Evolutionary conservation across 306 rosid species (phyloP), one percentile per base, ranked within the genome.

Genomic region (Vigna mungo): DNA sequence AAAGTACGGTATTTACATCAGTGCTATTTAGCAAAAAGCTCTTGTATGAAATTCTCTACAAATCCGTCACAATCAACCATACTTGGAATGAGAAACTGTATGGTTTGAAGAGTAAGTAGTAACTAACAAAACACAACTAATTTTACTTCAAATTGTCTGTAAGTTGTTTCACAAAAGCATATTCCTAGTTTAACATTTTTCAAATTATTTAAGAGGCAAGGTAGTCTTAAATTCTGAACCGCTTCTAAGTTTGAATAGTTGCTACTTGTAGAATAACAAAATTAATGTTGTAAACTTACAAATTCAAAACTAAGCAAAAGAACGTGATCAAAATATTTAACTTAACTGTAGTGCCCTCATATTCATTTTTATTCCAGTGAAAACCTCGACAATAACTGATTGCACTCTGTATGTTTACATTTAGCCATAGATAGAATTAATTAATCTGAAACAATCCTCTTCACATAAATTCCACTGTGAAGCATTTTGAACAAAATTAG

Each of bases 391-490:
- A 47, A 15, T 30, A 60, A 14, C 43, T 52, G 12, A 72, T 9
- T 41, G 20, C 46, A 46, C 63, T 65, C 32, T 0, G 46, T 16
- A 64, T 11, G 0, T 10, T 2, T 43, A 43, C 5, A 9, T 36
- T 63, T 10, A 71, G 18, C 36, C 0, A 32, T 6, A 47, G 18
- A 34, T 4, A 2, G 18, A 53, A 54, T 6, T 34, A 47, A 20
- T 30, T 61, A 27, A 11, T 25, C n/a, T 6, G 2, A 41, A 41
- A 41, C 2, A 53, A 7, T 11, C 30, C 3, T 27, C 41, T 16
- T 43, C 67, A 21, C 47, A 62, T 48, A 51, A 70, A 71, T 54
- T 58, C 71, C 39, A 58, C 27, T 13, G 10, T 52, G 58, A 76
- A 43, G 41, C 65, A 58, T 36, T 47, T 15, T 41, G 15, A 32